Conservation (phyloP, 2,329 filamentous ascomycete genomes). For the Fonsecaea nubica region DNA sequence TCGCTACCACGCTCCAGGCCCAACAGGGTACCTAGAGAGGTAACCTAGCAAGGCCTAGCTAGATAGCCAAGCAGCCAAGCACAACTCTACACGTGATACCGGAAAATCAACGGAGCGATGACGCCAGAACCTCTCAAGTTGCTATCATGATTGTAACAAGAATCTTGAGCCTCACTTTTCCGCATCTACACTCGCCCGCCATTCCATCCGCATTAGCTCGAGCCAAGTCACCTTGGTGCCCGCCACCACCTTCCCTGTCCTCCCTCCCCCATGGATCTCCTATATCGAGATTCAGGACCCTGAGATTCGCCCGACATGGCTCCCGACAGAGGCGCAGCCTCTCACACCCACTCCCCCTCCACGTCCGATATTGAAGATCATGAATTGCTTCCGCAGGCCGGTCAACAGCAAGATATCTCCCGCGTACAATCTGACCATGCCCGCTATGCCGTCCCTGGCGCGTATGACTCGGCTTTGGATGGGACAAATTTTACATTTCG, state of each 20-base stretch:
- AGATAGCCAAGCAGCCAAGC: not conserved
- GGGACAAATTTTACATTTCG: constrained; percentile 81
- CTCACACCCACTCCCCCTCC: constrained; percentile 21
- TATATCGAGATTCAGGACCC: not conserved
- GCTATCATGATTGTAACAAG: not conserved
- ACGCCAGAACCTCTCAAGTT: not conserved
- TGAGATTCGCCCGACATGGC: constrained; percentile 29
- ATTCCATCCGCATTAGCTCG: not conserved
- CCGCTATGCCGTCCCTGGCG: constrained; percentile 31
- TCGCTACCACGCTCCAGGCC: not conserved
- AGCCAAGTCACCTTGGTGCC: not conserved
- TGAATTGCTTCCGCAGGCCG: constrained; percentile 20
- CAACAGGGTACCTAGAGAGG: not conserved
- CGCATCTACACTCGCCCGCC: not conserved
- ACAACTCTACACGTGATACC: not conserved
- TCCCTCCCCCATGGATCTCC: not conserved
- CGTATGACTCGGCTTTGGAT: constrained; percentile 46
- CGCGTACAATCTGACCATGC: constrained; percentile 34
- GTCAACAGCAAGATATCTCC: constrained; percentile 19
- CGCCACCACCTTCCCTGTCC: not conserved
- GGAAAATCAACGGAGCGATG: not conserved
- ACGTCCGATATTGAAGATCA: constrained; percentile 27
- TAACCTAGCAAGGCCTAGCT: too few species aligned
- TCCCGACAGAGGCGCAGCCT: constrained; percentile 34
- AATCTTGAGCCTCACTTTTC: constrained; percentile 4